Evolutionary conservation across 1,284 basidiomycete species (phyloP).

Genomic region (Boletus semigastroideus): DNA sequence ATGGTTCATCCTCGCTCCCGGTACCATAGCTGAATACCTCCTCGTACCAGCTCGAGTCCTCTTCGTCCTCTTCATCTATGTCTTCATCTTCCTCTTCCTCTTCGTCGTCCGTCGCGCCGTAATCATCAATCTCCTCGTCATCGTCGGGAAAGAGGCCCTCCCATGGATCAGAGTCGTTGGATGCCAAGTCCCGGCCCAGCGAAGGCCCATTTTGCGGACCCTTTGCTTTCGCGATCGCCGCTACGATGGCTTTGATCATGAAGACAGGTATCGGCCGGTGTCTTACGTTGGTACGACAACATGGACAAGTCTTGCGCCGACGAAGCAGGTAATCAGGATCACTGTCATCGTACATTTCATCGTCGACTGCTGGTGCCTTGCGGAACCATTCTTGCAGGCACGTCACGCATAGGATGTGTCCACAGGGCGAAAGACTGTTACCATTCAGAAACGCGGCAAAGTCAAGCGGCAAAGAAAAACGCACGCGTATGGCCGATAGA

Average conservation of each 20-base stretch:
- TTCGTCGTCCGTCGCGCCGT: slow-evolving; percentile 37
- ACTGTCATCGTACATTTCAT: slow-evolving; percentile 55
- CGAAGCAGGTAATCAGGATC: slow-evolving; percentile 50
- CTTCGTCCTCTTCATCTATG: slow-evolving; percentile 31
- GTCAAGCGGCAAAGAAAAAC: slow-evolving; percentile 27
- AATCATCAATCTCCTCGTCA: slow-evolving; percentile 41
- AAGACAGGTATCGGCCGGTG: slow-evolving; percentile 66
- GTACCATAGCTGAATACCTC: slow-evolving; percentile 37
- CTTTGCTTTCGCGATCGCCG: slow-evolving; percentile 44
- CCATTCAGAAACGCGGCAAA: slow-evolving; percentile 3
- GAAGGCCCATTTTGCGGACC: slow-evolving; percentile 20
- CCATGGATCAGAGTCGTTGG: slow-evolving; percentile 58
- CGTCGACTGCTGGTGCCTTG: slow-evolving; percentile 53
- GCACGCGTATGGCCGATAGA: slow-evolving; percentile 63
- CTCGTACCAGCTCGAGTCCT: slow-evolving; percentile 34
- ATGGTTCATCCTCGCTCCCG: slow-evolving; percentile 38
- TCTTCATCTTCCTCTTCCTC: slow-evolving; percentile 32
- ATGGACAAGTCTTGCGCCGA: slow-evolving; percentile 68
- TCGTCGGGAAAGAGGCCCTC: slow-evolving; percentile 59
- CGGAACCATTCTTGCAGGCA: slow-evolving; percentile 78
- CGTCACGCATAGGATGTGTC: slow-evolving; percentile 63
- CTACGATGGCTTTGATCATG: slow-evolving; percentile 58
- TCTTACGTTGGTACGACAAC: slow-evolving; percentile 58
- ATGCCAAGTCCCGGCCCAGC: slow-evolving; percentile 25
- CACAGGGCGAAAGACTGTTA: slow-evolving; percentile 65